A percentile compares a stretch with the other conserved stretches of the same genome.
Conservation (phyloP, 2,329 filamentous ascomycete genomes). For the Penicillium brasilianum region DNA sequence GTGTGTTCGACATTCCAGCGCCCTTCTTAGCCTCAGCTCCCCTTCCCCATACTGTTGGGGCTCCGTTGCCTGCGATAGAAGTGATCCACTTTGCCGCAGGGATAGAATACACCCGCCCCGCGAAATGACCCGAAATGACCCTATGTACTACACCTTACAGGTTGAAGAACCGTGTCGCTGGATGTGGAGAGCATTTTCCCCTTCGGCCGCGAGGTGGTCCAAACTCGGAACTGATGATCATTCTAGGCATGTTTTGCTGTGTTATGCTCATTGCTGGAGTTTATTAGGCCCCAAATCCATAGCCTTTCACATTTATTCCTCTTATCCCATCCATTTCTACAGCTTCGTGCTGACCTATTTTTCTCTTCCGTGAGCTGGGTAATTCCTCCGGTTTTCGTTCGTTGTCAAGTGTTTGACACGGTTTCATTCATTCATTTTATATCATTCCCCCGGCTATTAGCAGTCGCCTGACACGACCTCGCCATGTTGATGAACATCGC, state of each 20-base stretch:
- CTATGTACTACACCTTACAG: neutral
- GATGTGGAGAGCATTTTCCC: constrained; percentile 1
- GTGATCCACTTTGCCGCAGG: constrained; percentile 15
- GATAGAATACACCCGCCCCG: constrained; percentile 17
- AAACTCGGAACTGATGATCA: constrained; percentile 12
- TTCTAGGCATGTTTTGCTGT: constrained; percentile 13
- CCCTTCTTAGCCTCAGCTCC: constrained; percentile 3
- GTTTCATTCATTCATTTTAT: neutral
- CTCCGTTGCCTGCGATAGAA: neutral
- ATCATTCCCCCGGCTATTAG: neutral
- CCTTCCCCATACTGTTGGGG: constrained; percentile 13
- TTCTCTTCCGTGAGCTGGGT: constrained; percentile 10
- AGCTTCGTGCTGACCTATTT: constrained; percentile 13
- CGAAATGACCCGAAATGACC: constrained; percentile 6
- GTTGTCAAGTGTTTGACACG: neutral
- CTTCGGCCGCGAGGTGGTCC: constrained; percentile 2
- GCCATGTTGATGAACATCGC: constrained; percentile 36
- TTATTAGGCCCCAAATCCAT: constrained; percentile 12
- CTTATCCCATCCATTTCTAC: neutral
- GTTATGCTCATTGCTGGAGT: neutral
- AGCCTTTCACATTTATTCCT: neutral
- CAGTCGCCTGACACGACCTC: neutral
- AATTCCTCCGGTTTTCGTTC: constrained; percentile 1
- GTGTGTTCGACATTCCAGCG: constrained; percentile 18
- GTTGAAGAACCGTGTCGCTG: neutral